Evolutionary conservation across 1,284 basidiomycete species (phyloP).

Genomic region (Cryptococcus jaspeensis): DNA sequence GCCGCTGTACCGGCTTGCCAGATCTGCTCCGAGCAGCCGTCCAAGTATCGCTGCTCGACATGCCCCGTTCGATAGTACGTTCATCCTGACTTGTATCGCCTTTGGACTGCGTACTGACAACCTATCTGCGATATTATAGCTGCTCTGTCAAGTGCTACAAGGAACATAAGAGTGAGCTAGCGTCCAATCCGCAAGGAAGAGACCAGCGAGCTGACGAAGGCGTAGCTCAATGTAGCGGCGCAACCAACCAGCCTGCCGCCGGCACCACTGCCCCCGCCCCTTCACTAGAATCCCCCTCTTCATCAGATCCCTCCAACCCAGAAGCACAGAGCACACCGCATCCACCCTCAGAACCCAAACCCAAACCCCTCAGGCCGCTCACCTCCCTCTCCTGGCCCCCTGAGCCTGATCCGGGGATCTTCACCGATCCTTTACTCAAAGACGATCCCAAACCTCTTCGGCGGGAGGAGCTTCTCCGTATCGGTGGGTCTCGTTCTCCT

Average conservation of each 20-base stretch:
- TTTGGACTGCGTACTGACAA: constrained; percentile 1
- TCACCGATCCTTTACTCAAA: constrained; percentile 43
- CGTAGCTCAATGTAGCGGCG: no score
- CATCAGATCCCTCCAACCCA: neutral
- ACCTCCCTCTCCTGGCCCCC: constrained; percentile 46
- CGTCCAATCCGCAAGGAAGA: no score
- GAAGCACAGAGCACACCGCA: neutral
- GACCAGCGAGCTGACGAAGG: neutral
- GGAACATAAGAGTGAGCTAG: constrained; percentile 41
- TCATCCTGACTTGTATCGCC: neutral
- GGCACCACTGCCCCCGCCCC: neutral
- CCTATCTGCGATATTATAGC: constrained; percentile 21
- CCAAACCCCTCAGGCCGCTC: constrained; percentile 21
- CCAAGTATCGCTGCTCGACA: constrained; percentile 47
- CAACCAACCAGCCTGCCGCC: neutral
- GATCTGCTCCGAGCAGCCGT: constrained; percentile 30
- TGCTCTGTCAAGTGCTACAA: constrained; percentile 51
- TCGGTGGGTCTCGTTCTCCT: constrained; percentile 32
- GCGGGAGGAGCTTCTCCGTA: constrained; percentile 42
- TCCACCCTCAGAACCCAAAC: neutral
- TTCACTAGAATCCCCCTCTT: neutral
- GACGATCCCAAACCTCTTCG: constrained; percentile 50
- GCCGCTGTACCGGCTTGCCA: constrained; percentile 20
- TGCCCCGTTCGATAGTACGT: constrained; percentile 48
- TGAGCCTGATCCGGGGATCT: constrained; percentile 42